phyloP scores from a whole-genome alignment of 169 alveolate species.

The Plasmodium falciparum region DNA sequence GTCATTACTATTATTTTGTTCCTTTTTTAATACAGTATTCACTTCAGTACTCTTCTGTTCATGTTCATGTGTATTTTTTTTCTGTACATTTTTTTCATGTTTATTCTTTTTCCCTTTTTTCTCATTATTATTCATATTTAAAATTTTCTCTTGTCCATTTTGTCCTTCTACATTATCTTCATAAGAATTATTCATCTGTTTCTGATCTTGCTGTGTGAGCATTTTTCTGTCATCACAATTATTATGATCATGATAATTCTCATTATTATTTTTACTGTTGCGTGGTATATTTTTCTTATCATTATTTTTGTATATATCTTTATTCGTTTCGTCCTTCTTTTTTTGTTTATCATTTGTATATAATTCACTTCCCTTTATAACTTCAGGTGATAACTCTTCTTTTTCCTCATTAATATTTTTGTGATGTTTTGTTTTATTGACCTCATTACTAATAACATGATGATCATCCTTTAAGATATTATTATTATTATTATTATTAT shows the following conservation, averaged over 20 bases:
- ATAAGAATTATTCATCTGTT: background rate
- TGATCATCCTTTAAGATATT: too few relatives aligned
- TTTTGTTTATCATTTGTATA: too few relatives aligned
- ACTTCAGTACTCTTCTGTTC: constrained; percentile 2
- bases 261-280: background rate
- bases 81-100: constrained; percentile 33
- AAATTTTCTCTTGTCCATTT: background rate
- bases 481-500: too few relatives aligned
- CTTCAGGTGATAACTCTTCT: background rate
- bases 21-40: constrained; percentile 27
- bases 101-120: constrained; percentile 29
- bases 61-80: background rate
- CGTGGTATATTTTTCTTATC: too few relatives aligned
- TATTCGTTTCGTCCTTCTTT: too few relatives aligned
- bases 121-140: background rate
- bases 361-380: too few relatives aligned
- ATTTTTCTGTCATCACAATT: background rate
- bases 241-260: background rate
- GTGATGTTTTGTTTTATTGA: background rate
- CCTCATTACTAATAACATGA: background rate
- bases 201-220: background rate
- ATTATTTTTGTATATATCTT: too few relatives aligned
- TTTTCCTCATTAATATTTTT: background rate
- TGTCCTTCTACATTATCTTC: constrained; percentile 6
- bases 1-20: constrained; percentile 8